These are phyloP conservation scores for Aspergillus tamarii DNA, from an alignment of 2,329 filamentous ascomycete species.

Conservation along the genomic window DNA sequence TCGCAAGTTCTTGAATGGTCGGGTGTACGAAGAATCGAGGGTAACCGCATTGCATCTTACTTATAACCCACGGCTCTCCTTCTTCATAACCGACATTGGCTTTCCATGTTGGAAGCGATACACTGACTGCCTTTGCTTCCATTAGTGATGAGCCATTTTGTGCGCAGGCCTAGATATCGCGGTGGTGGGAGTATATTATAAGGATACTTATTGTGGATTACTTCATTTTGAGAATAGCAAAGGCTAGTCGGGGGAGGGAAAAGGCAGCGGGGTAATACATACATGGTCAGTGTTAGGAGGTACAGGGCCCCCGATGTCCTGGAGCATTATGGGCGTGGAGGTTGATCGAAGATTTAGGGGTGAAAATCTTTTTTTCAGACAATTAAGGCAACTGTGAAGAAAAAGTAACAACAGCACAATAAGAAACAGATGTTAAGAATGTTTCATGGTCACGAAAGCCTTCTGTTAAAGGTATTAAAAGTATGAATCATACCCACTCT, in stretches of 20 bases:
- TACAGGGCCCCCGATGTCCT: conserved; percentile 68
- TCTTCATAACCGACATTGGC: conserved; percentile 94
- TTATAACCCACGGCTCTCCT: conserved; percentile 82
- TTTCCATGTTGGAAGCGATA: conserved; percentile 91
- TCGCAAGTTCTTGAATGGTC: conserved; percentile 73
- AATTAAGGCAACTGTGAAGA: conserved; percentile 1
- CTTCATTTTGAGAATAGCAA: not conserved
- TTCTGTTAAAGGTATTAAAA: not conserved
- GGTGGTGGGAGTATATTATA: not conserved
- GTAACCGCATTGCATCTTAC: conserved; percentile 86
- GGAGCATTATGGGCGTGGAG: conserved; percentile 33
- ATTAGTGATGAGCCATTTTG: not conserved
- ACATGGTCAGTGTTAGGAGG: conserved; percentile 79
- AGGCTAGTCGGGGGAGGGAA: conserved; percentile 27
- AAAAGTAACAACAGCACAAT: not conserved
- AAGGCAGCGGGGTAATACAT: conserved; percentile 42
- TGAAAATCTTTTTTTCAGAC: not conserved
- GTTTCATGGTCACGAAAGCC: not conserved
- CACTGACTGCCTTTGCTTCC: conserved; percentile 79
- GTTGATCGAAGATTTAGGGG: not conserved
- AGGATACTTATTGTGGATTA: not conserved
- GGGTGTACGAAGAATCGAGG: conserved; percentile 94
- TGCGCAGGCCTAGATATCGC: not conserved
- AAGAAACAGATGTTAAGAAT: not conserved
- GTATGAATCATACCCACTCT: not conserved